These are phyloP conservation scores for Entomortierella chlamydospora DNA, from an alignment of 192 early-diverging fungal species.

Conservation along the genomic window DNA sequence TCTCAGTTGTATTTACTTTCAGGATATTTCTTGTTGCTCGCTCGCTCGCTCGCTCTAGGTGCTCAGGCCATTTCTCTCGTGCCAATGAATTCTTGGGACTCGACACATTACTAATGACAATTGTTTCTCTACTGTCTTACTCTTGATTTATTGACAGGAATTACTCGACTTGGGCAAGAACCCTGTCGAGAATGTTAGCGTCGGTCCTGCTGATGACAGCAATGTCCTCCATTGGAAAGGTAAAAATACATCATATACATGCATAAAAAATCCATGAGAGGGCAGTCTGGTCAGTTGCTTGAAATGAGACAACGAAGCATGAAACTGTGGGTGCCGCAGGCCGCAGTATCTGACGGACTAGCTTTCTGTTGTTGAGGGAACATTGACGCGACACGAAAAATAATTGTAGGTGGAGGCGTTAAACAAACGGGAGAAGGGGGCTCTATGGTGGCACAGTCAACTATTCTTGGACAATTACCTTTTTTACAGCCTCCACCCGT, in stretches of 20 bases:
- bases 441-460: not conserved
- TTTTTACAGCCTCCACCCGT: not conserved
- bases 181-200: constrained; percentile 67
- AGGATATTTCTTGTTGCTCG: not conserved
- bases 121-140: not conserved
- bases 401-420: not conserved
- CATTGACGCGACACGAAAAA: not conserved
- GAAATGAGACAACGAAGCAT: too few species aligned
- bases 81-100: too few species aligned
- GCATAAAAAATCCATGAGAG: not conserved
- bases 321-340: too few species aligned
- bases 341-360: too few species aligned
- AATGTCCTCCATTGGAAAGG: constrained; percentile 78
- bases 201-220: constrained; percentile 65
- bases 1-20: not conserved
- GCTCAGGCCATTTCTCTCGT: constrained; percentile 1
- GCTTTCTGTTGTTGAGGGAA: too few species aligned
- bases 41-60: too few species aligned
- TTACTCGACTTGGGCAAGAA: constrained; percentile 71
- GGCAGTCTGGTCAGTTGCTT: not conserved
- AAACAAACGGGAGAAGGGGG: not conserved
- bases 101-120: not conserved
- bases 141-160: constrained; percentile 58
- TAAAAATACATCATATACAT: constrained; percentile 20
- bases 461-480: not conserved